These are phyloP conservation scores for Tuber borchii DNA, from an alignment of 495 filamentous ascomycete species.

Conservation along the genomic window DNA sequence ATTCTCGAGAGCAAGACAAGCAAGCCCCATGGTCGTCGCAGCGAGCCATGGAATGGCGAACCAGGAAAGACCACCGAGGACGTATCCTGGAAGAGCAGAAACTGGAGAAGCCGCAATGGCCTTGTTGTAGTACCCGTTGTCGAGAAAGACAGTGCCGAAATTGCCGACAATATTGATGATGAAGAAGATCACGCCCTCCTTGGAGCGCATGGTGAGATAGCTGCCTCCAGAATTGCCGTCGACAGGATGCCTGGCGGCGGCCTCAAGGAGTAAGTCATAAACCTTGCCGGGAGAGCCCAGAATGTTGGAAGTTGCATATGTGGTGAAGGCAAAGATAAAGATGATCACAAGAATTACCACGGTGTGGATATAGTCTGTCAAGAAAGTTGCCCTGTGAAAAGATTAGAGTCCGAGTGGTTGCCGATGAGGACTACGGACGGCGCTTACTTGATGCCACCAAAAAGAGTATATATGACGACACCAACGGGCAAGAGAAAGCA, in stretches of 20 bases:
- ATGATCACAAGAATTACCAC: conserved; percentile 83
- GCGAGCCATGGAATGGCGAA: conserved; percentile 94
- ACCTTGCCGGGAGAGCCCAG: conserved; percentile 75
- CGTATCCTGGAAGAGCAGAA: conserved; percentile 85
- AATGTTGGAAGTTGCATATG: conserved; percentile 67
- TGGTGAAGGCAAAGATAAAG: conserved; percentile 80
- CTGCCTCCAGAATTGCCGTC: conserved; percentile 76
- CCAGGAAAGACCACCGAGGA: conserved; percentile 84
- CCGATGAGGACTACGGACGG: conserved; percentile 39
- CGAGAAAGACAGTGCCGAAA: conserved; percentile 67
- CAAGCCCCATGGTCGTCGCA: conserved; percentile 90
- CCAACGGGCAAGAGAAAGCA: conserved; percentile 86
- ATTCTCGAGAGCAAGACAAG: conserved; percentile 72
- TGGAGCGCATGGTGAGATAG: conserved; percentile 84
- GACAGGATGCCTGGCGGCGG: conserved; percentile 66
- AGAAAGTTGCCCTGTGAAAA: conserved; percentile 46
- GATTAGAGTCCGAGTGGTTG: conserved; percentile 11
- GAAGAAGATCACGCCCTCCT: conserved; percentile 88
- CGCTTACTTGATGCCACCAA: conserved; percentile 66
- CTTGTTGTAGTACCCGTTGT: conserved; percentile 77
- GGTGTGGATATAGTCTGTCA: conserved; percentile 80
- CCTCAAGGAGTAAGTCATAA: conserved; percentile 70
- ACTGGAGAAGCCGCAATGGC: conserved; percentile 87
- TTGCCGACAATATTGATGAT: conserved; percentile 89
- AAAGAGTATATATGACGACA: conserved; percentile 71